Evolutionary conservation across 257 asterid genomes (phyloP), one percentile per base, ranked within the genome.

Genomic region (Marsdenia floribunda): DNA sequence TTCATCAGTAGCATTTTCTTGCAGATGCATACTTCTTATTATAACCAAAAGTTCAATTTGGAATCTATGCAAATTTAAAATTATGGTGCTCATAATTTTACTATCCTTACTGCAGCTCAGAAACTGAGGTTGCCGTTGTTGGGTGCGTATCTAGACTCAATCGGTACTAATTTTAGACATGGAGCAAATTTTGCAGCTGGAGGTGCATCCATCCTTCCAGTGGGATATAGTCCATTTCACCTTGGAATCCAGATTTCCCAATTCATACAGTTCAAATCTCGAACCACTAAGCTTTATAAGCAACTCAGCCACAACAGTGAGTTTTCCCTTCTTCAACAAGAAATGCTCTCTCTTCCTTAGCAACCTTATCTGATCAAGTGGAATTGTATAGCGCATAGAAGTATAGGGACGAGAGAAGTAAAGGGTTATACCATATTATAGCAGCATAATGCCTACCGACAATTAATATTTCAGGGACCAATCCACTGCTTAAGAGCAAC

Each of bases 101-200:
- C 61, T 21, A 6, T 21, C 26, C 9, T 72, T 13, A 44, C 49
- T 70, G 80, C 82, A 81, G 84, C 84, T 46, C 77, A 73, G 46
- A 44, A 77, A 42, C 76, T 77, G 68, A 72, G 61, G 37, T 44
- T 81, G 29, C 77, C 77, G 21, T 64, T 73, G 63, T 54, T 81
- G 79, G 19, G 21, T 54, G 81, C 84, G 29, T 81, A 77, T 77
- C 68, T 81, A 53, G 81, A 81, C 66, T 81, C 79, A 9, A 24
- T 81, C 54, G 77, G 73, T 22, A 33, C 76, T 53, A 68, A 77
- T 63, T 81, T 77, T 37, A 26, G 22, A 16, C 80, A 73, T 26
- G 85, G 85, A 21, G 85, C 81, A 57, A 74, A 74, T 71, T 71
- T 75, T 66, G 77, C 85, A 6, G 74, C 75, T 15, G 49, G 65